Conservation (phyloP, 208 protist species). For the Crithidia bombi region DNA sequence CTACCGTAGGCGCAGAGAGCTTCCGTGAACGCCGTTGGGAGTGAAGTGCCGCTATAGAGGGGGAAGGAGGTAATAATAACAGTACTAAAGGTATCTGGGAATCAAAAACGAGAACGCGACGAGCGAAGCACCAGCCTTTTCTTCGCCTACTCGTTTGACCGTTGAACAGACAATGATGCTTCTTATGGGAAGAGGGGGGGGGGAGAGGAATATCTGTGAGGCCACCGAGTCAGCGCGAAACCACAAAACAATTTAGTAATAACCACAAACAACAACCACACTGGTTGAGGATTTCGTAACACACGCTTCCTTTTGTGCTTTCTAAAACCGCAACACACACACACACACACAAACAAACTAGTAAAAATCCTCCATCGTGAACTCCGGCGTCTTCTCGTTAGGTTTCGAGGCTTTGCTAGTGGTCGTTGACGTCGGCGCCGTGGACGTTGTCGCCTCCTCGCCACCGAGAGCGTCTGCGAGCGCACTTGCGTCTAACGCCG, state of each 20-base stretch:
- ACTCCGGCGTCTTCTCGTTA: constrained; percentile 25
- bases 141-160: too few species aligned
- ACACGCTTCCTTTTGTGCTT: background rate
- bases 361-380: constrained; percentile 74
- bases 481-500: constrained; percentile 4
- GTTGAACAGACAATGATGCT: too few species aligned
- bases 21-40: too few species aligned
- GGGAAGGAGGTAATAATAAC: too few species aligned
- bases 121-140: too few species aligned
- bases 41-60: too few species aligned
- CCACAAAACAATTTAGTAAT: background rate
- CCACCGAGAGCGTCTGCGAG: constrained; percentile 10
- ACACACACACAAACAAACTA: constrained; percentile 18
- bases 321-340: background rate
- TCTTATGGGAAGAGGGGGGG: background rate
- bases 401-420: background rate
- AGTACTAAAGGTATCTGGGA: too few species aligned
- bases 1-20: too few species aligned
- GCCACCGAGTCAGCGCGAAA: background rate
- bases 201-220: constrained; percentile 6
- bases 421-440: background rate
- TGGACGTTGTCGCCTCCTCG: background rate
- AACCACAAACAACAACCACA: background rate
- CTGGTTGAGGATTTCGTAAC: background rate
- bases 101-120: too few species aligned